Percentiles rank a stretch among this genome's conserved stretches.
These are phyloP conservation scores for Calocybe cyanea DNA, from an alignment of 768 basidiomycete species.

Conservation along the genomic window DNA sequence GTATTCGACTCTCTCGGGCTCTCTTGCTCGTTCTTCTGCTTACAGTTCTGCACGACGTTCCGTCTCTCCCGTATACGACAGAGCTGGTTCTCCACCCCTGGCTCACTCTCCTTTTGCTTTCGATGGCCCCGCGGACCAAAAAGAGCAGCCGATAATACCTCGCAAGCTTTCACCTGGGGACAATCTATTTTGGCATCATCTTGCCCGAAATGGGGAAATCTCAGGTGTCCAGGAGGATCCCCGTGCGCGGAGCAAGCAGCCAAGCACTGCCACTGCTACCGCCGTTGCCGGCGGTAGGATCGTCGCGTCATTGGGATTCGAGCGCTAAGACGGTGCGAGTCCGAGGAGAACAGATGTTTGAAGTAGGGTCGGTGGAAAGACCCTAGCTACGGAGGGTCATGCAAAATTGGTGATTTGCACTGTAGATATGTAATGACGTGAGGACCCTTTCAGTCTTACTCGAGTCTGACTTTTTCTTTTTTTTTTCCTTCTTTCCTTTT, in stretches of 20 bases:
- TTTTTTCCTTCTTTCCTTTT: neutral
- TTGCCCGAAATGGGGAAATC: constrained; percentile 67
- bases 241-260: constrained; percentile 39
- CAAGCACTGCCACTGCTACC: constrained; percentile 7
- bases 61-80: constrained; percentile 15
- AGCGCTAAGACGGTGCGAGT: constrained; percentile 24
- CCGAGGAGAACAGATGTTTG: neutral
- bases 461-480: neutral
- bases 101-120: constrained; percentile 21
- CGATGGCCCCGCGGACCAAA: constrained; percentile 31
- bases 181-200: constrained; percentile 73
- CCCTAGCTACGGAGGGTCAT: neutral
- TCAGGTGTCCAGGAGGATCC: constrained; percentile 62
- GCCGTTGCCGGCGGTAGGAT: constrained; percentile 12
- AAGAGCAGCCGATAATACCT: constrained; percentile 30
- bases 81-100: constrained; percentile 12
- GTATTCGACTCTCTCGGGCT: constrained; percentile 5
- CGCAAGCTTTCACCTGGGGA: constrained; percentile 55
- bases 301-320: constrained; percentile 22
- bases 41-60: constrained; percentile 12
- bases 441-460: neutral
- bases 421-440: neutral
- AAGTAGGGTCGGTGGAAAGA: neutral
- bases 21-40: constrained; percentile 10
- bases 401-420: neutral